Base-by-base conservation (phyloP, 805 yeast species). In the Saccharomycopsis microspora region DNA sequence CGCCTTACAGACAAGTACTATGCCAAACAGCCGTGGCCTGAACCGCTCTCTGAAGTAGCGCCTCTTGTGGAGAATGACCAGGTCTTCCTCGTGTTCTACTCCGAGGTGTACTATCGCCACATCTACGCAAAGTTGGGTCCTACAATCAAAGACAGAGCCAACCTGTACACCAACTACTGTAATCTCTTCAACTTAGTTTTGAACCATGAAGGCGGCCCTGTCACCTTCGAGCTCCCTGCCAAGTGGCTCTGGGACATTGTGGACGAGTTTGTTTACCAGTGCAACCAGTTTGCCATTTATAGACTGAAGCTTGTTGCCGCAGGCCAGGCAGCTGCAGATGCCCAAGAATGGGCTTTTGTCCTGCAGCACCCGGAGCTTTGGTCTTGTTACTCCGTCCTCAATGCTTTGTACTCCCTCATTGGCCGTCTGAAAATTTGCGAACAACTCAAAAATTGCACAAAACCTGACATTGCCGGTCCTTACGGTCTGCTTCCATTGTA, bases 201-300 rank as follows among this genome's bases (percentile, higher is more conserved):
- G 51, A 70, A 69, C 59, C 60, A 65, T 41, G 67, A 65, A 47
- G 65, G 62, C 31, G 69, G 70, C 5, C 73, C 75, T 34, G 66
- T 64, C 7, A 65, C 66, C 36, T 64, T 72, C 50, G 76, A 71
- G 55, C 57, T 72, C 43, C 76, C 76, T 43, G 63, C 63, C 51
- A 65, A 66, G 53, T 72, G 76, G 76, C 61, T 69, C 29, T 72
- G 76, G 76, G 76, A 72, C 47, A 70, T 72, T 50, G 64, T 72
- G 50, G 76, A 72, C 53, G 76, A 72, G 58, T 72, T 72, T 58
- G 71, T 72, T 57, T 72, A 72, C 55, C 76, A 72, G 59, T 72
- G 67, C 62, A 70, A 70, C 56, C 64, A 66, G 54, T 72, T 69
- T 50, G 63, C 71, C 43, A 57, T 64, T 43, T 70, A 64, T 61